Evolutionary conservation across 1,284 basidiomycete species (phyloP).

Genomic region (Papiliotrema laurentii): DNA sequence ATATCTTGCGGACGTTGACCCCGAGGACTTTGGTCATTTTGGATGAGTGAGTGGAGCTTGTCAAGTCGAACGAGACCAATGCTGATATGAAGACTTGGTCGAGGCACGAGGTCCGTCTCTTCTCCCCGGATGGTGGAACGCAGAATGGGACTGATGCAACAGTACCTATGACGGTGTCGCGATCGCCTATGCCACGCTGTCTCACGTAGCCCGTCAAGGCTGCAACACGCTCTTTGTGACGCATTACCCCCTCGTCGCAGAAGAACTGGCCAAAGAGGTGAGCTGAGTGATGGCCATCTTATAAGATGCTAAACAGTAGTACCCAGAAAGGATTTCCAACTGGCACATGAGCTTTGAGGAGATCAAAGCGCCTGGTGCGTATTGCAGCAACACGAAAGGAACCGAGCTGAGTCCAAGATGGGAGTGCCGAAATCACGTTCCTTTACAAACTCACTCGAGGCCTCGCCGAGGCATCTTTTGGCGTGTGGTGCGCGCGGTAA

Average conservation of each 20-base stretch:
- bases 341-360: constrained; percentile 79
- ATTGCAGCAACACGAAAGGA: neutral
- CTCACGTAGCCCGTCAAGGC: constrained; percentile 62
- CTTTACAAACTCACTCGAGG: constrained; percentile 70
- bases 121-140: neutral
- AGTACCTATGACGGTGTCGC: constrained; percentile 47
- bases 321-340: constrained; percentile 55
- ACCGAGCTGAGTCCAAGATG: constrained; percentile 49
- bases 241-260: constrained; percentile 66
- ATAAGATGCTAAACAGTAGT: constrained; percentile 9
- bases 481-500: constrained; percentile 75
- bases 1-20: constrained; percentile 74
- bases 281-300: constrained; percentile 47
- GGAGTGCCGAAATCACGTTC: constrained; percentile 74
- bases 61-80: neutral
- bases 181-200: constrained; percentile 61
- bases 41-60: constrained; percentile 53
- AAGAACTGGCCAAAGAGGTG: constrained; percentile 57
- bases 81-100: constrained; percentile 32
- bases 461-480: constrained; percentile 75
- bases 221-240: constrained; percentile 91
- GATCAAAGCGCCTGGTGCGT: constrained; percentile 24
- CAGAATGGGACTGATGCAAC: neutral
- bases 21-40: constrained; percentile 73
- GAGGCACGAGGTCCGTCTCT: constrained; percentile 32